A percentile compares a stretch with the other conserved stretches of the same genome.
Conservation (phyloP, 768 basidiomycete species). For the Rickenella mellea region DNA sequence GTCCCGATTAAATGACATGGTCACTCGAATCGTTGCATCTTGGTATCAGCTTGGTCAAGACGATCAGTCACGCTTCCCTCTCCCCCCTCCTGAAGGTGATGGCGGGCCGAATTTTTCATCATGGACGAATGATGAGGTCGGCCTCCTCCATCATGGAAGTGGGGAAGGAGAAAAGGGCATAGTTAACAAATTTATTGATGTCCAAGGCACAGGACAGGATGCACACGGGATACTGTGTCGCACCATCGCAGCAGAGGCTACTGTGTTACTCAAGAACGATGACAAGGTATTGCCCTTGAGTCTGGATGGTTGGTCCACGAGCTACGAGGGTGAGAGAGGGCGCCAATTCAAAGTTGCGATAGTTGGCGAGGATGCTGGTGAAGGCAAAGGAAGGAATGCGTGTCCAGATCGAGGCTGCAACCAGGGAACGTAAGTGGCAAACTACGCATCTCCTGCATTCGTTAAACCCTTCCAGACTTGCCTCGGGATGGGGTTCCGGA, state of each 20-base stretch:
- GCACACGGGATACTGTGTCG: slow-evolving; percentile 42
- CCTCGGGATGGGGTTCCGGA: slow-evolving; percentile 7
- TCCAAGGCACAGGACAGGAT: slow-evolving; percentile 31
- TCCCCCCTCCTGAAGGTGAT: slow-evolving; percentile 5
- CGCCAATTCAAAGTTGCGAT: slow-evolving; percentile 1
- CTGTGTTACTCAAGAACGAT: slow-evolving; percentile 52
- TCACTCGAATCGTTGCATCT: slow-evolving; percentile 19
- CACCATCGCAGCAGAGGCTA: slow-evolving; percentile 57
- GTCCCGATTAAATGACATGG: slow-evolving; percentile 23
- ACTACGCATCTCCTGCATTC: slow-evolving; percentile 22
- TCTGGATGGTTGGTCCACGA: background rate
- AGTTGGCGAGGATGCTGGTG: slow-evolving; percentile 28
- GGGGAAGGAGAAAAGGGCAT: background rate
- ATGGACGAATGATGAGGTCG: slow-evolving; percentile 10
- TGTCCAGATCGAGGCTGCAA: slow-evolving; percentile 19
- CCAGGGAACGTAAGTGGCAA: slow-evolving; percentile 26
- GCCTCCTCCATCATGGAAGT: slow-evolving; percentile 3
- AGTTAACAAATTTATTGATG: slow-evolving; percentile 38
- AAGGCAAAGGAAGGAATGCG: slow-evolving; percentile 29
- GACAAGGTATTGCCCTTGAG: background rate
- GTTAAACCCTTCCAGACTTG: slow-evolving; percentile 15
- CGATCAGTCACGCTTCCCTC: background rate
- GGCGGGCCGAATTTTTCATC: background rate
- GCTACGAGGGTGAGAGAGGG: background rate
- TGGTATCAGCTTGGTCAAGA: slow-evolving; percentile 16